Percentiles rank a stretch among this genome's conserved stretches.
Conservation (phyloP, 139 green algal genomes). For the Astrephomene gubernaculifera region DNA sequence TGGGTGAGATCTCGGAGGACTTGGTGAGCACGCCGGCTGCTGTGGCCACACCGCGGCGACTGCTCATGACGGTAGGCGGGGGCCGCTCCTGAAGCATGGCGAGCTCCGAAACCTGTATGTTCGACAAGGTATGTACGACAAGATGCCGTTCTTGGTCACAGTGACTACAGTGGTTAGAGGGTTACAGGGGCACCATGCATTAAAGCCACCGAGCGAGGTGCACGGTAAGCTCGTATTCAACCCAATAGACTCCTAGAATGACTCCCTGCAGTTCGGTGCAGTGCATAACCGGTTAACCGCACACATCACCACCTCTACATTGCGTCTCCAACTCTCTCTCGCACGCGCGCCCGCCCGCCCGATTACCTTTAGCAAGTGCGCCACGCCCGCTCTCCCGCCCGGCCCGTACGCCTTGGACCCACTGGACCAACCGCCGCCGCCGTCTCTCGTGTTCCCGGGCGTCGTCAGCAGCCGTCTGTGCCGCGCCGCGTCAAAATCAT, state of each 20-base stretch:
- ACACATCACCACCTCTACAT: no score
- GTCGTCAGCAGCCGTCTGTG: neutral
- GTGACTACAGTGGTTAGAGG: no score
- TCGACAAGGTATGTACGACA: no score
- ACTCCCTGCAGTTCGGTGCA: no score
- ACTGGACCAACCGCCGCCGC: neutral
- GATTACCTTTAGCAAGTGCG: slow-evolving; percentile 31
- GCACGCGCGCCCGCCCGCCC: no score
- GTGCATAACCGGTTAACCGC: no score
- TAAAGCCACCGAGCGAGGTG: no score
- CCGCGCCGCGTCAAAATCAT: slow-evolving; percentile 45
- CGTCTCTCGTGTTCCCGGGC: neutral
- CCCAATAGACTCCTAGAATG: no score
- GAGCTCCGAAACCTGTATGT: slow-evolving; percentile 32
- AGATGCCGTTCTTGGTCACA: no score
- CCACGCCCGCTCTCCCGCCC: slow-evolving; percentile 1
- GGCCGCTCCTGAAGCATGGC: slow-evolving; percentile 12
- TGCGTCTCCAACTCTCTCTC: no score
- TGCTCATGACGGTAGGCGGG: slow-evolving; percentile 20
- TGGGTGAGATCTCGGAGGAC: neutral
- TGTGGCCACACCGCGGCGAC: slow-evolving; percentile 20
- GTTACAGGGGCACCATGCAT: no score
- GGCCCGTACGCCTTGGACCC: neutral
- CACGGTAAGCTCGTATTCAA: no score
- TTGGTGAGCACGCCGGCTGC: slow-evolving; percentile 24